Percentiles rank a stretch among this genome's conserved stretches.
Evolutionary conservation across 2,329 filamentous ascomycete genomes (phyloP).

Genomic region (Dissoconium aciculare): DNA sequence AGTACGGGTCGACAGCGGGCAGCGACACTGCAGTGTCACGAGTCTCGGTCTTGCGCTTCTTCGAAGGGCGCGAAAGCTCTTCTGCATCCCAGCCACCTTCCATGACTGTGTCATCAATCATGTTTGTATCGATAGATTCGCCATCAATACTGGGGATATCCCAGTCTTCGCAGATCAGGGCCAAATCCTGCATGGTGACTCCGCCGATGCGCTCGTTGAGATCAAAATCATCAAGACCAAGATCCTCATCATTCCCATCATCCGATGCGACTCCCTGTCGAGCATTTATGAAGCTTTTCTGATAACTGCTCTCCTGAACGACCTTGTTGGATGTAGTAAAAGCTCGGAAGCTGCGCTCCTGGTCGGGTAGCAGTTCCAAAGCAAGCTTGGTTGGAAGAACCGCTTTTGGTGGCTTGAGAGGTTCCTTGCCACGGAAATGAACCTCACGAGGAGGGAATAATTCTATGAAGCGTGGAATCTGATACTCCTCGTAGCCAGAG

Average conservation of each 20-base stretch:
- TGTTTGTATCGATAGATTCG: constrained; percentile 22
- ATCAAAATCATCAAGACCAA: constrained; percentile 37
- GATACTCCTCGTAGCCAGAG: constrained; percentile 63
- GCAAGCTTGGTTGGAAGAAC: constrained; percentile 77
- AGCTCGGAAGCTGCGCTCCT: constrained; percentile 74
- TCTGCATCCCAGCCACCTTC: constrained; percentile 25
- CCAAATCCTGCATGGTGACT: constrained; percentile 63
- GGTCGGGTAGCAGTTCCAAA: constrained; percentile 71
- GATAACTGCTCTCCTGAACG: constrained; percentile 33
- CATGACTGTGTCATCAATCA: constrained; percentile 11
- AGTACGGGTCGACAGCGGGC: constrained; percentile 10
- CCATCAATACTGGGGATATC: constrained; percentile 45
- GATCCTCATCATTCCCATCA: constrained; percentile 35
- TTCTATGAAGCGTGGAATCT: constrained; percentile 64
- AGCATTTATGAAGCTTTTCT: constrained; percentile 29
- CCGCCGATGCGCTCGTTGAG: constrained; percentile 56
- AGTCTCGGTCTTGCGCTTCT: constrained; percentile 47
- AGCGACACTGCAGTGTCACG: constrained; percentile 10
- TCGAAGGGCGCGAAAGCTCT: constrained; percentile 33
- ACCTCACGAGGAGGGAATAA: constrained; percentile 70
- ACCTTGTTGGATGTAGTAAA: constrained; percentile 34
- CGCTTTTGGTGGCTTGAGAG: constrained; percentile 63
- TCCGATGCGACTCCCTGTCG: constrained; percentile 40
- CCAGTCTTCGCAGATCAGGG: constrained; percentile 79
- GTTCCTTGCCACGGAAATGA: constrained; percentile 62